These are phyloP conservation scores for Xylaria curta DNA, from an alignment of 495 filamentous ascomycete genomes.

Conservation along the genomic window DNA sequence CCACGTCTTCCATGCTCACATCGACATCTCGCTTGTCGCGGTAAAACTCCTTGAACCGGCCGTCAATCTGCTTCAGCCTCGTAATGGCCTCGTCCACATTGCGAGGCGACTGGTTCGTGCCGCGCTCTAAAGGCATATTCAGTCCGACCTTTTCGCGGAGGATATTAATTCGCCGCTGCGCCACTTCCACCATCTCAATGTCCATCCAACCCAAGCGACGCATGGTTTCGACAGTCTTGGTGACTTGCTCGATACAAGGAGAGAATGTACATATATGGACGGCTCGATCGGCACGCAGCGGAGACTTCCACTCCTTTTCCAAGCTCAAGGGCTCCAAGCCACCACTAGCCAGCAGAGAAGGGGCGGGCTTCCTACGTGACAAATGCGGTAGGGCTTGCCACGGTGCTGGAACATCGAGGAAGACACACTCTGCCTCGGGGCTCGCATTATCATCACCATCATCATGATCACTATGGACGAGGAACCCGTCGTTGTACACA, in stretches of 20 bases:
- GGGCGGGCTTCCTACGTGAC: conserved; percentile 60
- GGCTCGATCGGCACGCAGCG: conserved; percentile 70
- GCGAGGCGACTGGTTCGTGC: conserved; percentile 59
- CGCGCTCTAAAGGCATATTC: conserved; percentile 47
- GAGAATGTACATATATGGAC: conserved; percentile 90
- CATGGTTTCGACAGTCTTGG: conserved; percentile 77
- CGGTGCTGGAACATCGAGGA: conserved; percentile 91
- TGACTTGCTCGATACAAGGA: conserved; percentile 95
- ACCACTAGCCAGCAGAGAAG: conserved; percentile 27
- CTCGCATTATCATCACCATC: conserved; percentile 44
- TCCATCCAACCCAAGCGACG: conserved; percentile 85
- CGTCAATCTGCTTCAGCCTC: conserved; percentile 75
- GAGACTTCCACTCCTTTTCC: conserved; percentile 57
- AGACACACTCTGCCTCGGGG: conserved; percentile 79
- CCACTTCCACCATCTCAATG: conserved; percentile 88
- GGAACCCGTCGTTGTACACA: conserved; percentile 87
- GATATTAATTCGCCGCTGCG: conserved; percentile 77
- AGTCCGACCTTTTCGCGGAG: conserved; percentile 78
- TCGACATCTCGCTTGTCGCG: conserved; percentile 34
- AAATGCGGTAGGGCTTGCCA: conserved; percentile 90
- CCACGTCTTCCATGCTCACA: conserved; percentile 34
- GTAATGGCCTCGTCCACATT: conserved; percentile 79
- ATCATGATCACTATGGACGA: conserved; percentile 43
- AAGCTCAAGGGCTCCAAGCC: conserved; percentile 23
- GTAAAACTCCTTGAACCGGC: conserved; percentile 63